phyloP scores from a whole-genome alignment of 2,329 filamentous ascomycete species.

The Fusarium sp. region DNA sequence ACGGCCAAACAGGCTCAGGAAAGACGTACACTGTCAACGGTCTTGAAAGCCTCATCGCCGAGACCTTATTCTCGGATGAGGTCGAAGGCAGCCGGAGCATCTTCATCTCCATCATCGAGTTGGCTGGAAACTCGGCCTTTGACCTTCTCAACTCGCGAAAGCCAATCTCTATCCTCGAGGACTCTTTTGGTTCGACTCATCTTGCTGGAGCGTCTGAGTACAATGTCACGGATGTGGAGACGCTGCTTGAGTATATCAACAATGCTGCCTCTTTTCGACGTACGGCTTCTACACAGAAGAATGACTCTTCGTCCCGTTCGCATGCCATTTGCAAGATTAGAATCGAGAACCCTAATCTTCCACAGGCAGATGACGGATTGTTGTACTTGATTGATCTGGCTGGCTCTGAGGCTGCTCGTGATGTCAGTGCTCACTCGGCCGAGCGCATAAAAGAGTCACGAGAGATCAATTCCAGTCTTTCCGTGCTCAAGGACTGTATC shows the following conservation, averaged over 20 bases:
- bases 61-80: conserved; percentile 47
- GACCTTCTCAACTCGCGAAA: conserved; percentile 58
- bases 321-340: conserved; percentile 62
- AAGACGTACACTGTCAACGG: conserved; percentile 60
- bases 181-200: conserved; percentile 58
- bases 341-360: conserved; percentile 49
- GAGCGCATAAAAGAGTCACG: conserved; percentile 60
- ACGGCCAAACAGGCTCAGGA: conserved; percentile 63
- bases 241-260: conserved; percentile 51
- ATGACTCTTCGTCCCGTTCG: conserved; percentile 61
- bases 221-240: conserved; percentile 44
- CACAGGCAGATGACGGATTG: conserved; percentile 53
- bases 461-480: conserved; percentile 63
- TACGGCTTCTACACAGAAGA: conserved; percentile 59
- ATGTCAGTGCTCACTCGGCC: conserved; percentile 53
- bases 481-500: conserved; percentile 65
- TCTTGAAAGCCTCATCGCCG: conserved; percentile 56
- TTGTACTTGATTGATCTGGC: conserved; percentile 63
- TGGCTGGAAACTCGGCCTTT: conserved; percentile 52
- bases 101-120: conserved; percentile 53
- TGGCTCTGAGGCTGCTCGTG: conserved; percentile 62
- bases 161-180: conserved; percentile 59
- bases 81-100: conserved; percentile 47
- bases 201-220: conserved; percentile 58
- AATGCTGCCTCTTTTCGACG: conserved; percentile 54